phyloP scores from a whole-genome alignment of 1,284 basidiomycete species.

The Moniliella sp. region DNA sequence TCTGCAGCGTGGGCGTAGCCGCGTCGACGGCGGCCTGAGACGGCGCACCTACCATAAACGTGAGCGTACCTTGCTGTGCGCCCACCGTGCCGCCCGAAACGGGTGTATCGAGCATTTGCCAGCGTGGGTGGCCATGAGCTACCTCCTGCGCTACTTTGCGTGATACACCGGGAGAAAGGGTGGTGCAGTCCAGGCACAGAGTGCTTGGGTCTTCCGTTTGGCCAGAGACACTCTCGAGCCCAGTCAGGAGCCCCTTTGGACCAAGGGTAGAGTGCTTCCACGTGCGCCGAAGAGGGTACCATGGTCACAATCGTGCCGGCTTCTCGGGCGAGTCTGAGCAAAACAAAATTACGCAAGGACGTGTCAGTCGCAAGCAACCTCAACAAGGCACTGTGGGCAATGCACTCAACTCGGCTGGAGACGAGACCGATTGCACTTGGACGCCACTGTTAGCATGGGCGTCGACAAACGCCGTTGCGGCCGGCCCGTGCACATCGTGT shows the following conservation, averaged over 20 bases:
- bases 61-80: slow-evolving; percentile 52
- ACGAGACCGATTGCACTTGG: slow-evolving; percentile 17
- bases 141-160: slow-evolving; percentile 45
- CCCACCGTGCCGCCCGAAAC: slow-evolving; percentile 75
- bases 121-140: slow-evolving; percentile 2
- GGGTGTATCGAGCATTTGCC: slow-evolving; percentile 63
- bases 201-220: slow-evolving; percentile 32
- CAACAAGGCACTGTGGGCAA: no score
- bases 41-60: slow-evolving; percentile 65
- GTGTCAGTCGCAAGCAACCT: slow-evolving; percentile 19
- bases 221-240: slow-evolving; percentile 5
- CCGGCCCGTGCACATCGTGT: slow-evolving; percentile 20
- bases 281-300: slow-evolving; percentile 66
- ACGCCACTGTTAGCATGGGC: slow-evolving; percentile 20
- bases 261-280: slow-evolving; percentile 48
- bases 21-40: slow-evolving; percentile 43
- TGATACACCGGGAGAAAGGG: slow-evolving; percentile 55
- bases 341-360: slow-evolving; percentile 31
- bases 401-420: no score
- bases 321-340: no score
- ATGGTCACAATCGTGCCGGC: slow-evolving; percentile 59
- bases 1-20: slow-evolving; percentile 40
- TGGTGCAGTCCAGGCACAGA: slow-evolving; percentile 66
- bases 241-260: slow-evolving; percentile 36
- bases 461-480: slow-evolving; percentile 18